phyloP scores from a whole-genome alignment of 129 eudicot species.

The Artemisia tridentata region DNA sequence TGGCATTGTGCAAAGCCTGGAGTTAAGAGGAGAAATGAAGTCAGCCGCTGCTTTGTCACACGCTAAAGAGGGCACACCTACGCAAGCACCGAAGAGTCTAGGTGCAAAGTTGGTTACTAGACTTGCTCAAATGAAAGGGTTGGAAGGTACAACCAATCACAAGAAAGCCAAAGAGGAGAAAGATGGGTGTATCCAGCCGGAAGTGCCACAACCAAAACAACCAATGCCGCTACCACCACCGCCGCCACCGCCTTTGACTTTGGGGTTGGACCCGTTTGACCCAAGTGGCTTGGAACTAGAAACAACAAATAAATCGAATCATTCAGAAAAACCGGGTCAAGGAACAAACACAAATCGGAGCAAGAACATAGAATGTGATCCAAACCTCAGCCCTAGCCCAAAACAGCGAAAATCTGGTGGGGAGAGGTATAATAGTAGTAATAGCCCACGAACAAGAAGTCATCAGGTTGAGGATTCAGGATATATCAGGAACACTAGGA shows the following conservation, averaged over 20 bases:
- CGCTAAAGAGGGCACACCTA: not conserved
- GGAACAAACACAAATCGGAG: conserved; percentile 22
- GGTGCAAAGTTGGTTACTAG: conserved; percentile 28
- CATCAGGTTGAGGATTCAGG: conserved; percentile 50
- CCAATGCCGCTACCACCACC: conserved; percentile 23
- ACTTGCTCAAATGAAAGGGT: conserved; percentile 31
- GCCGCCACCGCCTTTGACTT: conserved; percentile 19
- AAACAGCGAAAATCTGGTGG: conserved; percentile 32
- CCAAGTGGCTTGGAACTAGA: conserved; percentile 29
- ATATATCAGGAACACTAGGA: conserved; percentile 48
- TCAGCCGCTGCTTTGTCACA: conserved; percentile 1
- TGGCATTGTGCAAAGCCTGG: conserved; percentile 9
- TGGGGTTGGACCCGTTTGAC: conserved; percentile 40
- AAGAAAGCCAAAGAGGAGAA: conserved; percentile 18
- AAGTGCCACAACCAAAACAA: conserved; percentile 5
- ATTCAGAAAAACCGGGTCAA: conserved; percentile 43
- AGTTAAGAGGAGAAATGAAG: conserved; percentile 10
- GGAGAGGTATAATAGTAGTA: conserved; percentile 31
- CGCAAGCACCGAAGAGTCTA: conserved; percentile 23
- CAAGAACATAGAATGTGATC: conserved; percentile 39
- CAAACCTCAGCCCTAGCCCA: conserved; percentile 6
- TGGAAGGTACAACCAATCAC: conserved; percentile 25
- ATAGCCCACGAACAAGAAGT: conserved; percentile 29
- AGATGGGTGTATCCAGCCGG: conserved; percentile 21
- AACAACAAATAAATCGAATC: conserved; percentile 29